Percentiles rank a stretch among this genome's conserved stretches.
Conservation (phyloP, 139 green algal species). For the Tetraselmis striata region DNA sequence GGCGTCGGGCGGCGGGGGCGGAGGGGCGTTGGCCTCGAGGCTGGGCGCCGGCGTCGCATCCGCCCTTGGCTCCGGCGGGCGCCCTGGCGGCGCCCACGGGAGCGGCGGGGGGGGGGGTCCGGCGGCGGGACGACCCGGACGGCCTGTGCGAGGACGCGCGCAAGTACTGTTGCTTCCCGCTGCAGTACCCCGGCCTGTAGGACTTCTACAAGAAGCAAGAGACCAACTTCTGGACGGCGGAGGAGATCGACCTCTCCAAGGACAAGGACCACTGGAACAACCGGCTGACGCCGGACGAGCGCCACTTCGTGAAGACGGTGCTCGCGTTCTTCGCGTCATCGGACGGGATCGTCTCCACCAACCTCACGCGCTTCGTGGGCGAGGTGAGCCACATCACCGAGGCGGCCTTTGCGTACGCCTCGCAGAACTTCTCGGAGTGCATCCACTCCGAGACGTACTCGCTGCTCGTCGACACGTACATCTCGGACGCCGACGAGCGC, state of each 20-base stretch:
- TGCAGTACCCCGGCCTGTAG: conserved; percentile 3
- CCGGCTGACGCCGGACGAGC: neutral
- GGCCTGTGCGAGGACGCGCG: too few species aligned
- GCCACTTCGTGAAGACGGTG: too few species aligned
- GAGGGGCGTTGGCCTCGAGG: too few species aligned
- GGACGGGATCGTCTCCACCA: conserved; percentile 2
- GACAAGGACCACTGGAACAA: conserved; percentile 11
- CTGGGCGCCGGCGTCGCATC: too few species aligned
- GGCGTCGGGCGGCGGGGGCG: too few species aligned
- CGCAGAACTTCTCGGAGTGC: neutral
- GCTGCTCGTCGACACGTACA: conserved; percentile 95
- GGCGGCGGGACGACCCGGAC: too few species aligned
- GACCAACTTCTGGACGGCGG: neutral
- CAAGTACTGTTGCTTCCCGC: conserved; percentile 11
- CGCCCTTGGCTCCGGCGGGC: too few species aligned
- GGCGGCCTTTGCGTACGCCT: neutral
- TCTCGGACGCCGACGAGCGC: conserved; percentile 70
- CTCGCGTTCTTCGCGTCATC: neutral
- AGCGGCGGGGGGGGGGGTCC: too few species aligned
- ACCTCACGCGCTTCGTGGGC: conserved; percentile 3
- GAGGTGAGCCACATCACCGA: neutral
- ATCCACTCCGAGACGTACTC: conserved; percentile 91
- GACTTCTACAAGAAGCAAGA: conserved; percentile 7
- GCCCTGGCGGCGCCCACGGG: too few species aligned
- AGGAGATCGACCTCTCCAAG: conserved; percentile 8